Conservation (phyloP, 257 asterid genomes). For the Eustoma russellianum region DNA sequence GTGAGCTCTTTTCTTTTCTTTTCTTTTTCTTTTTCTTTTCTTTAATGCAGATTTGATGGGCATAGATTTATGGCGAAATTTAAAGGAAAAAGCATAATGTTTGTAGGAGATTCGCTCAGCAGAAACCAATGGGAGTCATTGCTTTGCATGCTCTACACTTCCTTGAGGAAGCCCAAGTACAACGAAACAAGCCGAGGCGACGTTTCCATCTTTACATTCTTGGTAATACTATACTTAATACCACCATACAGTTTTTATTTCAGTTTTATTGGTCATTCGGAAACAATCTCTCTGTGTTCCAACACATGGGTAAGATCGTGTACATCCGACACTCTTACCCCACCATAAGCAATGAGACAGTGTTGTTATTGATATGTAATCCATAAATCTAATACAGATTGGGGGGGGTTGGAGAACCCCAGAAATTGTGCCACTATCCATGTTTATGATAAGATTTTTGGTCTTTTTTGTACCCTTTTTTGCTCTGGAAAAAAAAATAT, state of each 20-base stretch:
- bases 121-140: constrained; percentile 34
- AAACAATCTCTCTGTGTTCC: too few relatives aligned
- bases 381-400: accelerated
- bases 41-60: constrained; percentile 26
- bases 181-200: constrained; percentile 17
- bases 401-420: too few relatives aligned
- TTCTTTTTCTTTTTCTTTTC: too few relatives aligned
- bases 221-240: constrained; percentile 19
- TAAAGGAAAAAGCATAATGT: constrained; percentile 30
- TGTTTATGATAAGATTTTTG: background rate
- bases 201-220: constrained; percentile 37
- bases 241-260: too few relatives aligned
- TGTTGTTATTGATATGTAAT: too few relatives aligned
- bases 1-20: too few relatives aligned
- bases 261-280: too few relatives aligned
- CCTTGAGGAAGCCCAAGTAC: constrained; percentile 12
- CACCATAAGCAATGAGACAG: too few relatives aligned
- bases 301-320: too few relatives aligned
- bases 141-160: constrained; percentile 27
- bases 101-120: constrained; percentile 33
- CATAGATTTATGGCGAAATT: constrained; percentile 20
- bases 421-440: too few relatives aligned
- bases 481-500: too few relatives aligned
- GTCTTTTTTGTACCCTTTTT: background rate
- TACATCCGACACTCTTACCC: too few relatives aligned